Percentiles rank a stretch among this genome's conserved stretches.
phyloP scores from a whole-genome alignment of 1,139 yeast species.

The Fermentozyma sake region DNA sequence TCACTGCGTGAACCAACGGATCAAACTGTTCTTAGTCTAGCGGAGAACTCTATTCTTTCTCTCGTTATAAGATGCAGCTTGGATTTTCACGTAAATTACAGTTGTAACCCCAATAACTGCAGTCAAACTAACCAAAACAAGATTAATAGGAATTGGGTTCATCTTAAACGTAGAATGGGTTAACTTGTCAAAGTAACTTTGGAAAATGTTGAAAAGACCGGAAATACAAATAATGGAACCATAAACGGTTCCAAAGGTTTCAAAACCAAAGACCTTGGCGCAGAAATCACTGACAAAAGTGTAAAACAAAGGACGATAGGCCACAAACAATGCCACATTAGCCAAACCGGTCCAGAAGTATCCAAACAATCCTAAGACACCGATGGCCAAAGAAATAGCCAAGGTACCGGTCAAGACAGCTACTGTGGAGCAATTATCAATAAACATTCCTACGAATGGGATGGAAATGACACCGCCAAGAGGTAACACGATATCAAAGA shows the following conservation, averaged over 20 bases:
- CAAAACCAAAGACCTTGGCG: constrained; percentile 47
- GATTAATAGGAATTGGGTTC: constrained; percentile 42
- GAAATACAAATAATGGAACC: constrained; percentile 41
- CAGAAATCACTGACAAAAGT: constrained; percentile 43
- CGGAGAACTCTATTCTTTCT: constrained; percentile 1
- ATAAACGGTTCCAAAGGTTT: constrained; percentile 45
- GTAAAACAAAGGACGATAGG: constrained; percentile 42
- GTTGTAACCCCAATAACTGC: constrained; percentile 27
- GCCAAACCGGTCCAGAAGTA: constrained; percentile 26
- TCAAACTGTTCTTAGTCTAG: too few relatives aligned
- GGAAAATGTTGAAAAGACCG: constrained; percentile 37
- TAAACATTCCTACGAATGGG: constrained; percentile 39
- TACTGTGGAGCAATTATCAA: constrained; percentile 36
- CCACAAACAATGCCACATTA: constrained; percentile 36
- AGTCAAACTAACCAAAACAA: constrained; percentile 24
- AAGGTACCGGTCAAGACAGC: constrained; percentile 28
- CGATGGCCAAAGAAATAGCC: constrained; percentile 29
- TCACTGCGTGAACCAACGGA: too few relatives aligned
- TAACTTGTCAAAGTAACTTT: constrained; percentile 33
- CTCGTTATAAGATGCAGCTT: constrained; percentile 15
- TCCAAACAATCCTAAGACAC: constrained; percentile 34
- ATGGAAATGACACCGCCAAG: constrained; percentile 41
- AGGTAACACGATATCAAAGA: constrained; percentile 44
- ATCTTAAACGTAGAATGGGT: constrained; percentile 38
- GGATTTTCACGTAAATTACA: constrained; percentile 26